Evolutionary conservation across 2,329 filamentous ascomycete species (phyloP).

Genomic region (Aspergillus quadrilineatus): DNA sequence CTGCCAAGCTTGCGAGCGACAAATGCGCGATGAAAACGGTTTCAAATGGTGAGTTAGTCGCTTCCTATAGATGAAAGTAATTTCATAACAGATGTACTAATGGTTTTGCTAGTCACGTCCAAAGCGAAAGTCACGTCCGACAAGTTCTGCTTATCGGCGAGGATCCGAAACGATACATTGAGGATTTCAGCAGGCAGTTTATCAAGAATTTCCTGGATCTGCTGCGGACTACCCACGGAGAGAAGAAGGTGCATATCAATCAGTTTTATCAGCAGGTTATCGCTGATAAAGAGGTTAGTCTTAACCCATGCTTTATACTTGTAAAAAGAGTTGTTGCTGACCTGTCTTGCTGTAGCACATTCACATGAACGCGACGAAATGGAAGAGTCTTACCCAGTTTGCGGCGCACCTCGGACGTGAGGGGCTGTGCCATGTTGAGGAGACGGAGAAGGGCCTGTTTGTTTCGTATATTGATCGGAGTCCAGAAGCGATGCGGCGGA

Average conservation of each 20-base stretch:
- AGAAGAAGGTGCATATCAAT: slow-evolving; percentile 86
- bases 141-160: slow-evolving; percentile 85
- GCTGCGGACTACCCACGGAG: slow-evolving; percentile 79
- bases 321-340: background rate
- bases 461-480: slow-evolving; percentile 91
- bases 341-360: slow-evolving; percentile 54
- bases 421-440: slow-evolving; percentile 85
- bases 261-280: slow-evolving; percentile 97
- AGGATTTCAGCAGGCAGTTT: slow-evolving; percentile 80
- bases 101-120: slow-evolving; percentile 61
- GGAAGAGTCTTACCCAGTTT: slow-evolving; percentile 85
- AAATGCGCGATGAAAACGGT: slow-evolving; percentile 81
- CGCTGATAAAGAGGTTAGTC: slow-evolving; percentile 63
- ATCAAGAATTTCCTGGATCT: slow-evolving; percentile 73
- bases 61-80: too few relatives aligned
- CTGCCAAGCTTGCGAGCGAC: slow-evolving; percentile 76
- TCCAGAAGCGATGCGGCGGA: slow-evolving; percentile 75
- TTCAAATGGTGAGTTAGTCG: slow-evolving; percentile 61
- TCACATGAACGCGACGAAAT: slow-evolving; percentile 92
- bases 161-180: slow-evolving; percentile 79
- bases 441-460: slow-evolving; percentile 78
- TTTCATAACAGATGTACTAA: background rate
- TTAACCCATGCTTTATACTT: background rate
- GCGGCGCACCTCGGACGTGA: slow-evolving; percentile 82
- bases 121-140: slow-evolving; percentile 83